phyloP scores from a whole-genome alignment of 1,284 basidiomycete species.

The Puccinia polysora region DNA sequence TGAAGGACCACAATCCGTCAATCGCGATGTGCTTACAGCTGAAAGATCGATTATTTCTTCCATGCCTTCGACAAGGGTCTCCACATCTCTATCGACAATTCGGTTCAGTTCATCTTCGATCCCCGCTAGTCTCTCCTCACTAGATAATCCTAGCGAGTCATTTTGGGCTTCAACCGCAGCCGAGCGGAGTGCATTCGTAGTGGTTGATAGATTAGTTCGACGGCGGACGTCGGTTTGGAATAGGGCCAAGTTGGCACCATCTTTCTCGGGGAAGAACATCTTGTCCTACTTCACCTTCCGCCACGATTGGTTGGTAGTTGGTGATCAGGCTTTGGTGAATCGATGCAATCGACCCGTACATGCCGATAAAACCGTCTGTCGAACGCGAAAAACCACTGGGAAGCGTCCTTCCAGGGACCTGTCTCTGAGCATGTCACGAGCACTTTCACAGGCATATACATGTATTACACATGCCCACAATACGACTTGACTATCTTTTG shows the following conservation, averaged over 20 bases:
- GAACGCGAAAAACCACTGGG: too few relatives aligned
- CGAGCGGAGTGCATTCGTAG: slow-evolving; percentile 39
- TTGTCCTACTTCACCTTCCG: neutral
- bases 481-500: too few relatives aligned
- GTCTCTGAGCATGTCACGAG: too few relatives aligned
- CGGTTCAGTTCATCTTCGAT: slow-evolving; percentile 38
- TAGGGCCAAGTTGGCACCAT: neutral
- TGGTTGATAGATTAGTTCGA: slow-evolving; percentile 28
- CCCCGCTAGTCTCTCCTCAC: slow-evolving; percentile 6
- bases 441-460: too few relatives aligned
- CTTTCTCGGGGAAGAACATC: slow-evolving; percentile 36
- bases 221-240: slow-evolving; percentile 41
- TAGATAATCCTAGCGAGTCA: slow-evolving; percentile 25
- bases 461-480: too few relatives aligned
- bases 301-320: too few relatives aligned
- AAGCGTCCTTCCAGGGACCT: too few relatives aligned
- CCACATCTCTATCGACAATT: slow-evolving; percentile 38
- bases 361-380: too few relatives aligned
- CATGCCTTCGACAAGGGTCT: slow-evolving; percentile 39
- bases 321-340: neutral
- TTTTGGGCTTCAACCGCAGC: slow-evolving; percentile 23
- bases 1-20: neutral
- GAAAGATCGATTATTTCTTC: slow-evolving; percentile 39
- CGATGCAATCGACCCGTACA: too few relatives aligned
- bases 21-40: slow-evolving; percentile 12